phyloP scores from a whole-genome alignment of 768 basidiomycete species.

The Hirschioporus abietinus region DNA sequence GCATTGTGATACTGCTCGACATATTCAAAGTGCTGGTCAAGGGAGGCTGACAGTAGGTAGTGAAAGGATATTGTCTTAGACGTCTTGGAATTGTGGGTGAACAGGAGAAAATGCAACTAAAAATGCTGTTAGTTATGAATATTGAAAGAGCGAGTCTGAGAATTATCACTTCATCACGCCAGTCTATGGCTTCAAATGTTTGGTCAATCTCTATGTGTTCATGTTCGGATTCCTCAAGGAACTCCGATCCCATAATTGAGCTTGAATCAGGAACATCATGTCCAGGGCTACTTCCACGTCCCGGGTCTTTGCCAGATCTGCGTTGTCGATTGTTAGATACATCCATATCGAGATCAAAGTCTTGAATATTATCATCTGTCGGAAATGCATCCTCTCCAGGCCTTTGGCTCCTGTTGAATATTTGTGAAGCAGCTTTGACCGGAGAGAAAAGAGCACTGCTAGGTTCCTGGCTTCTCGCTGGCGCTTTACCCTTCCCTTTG shows the following conservation, averaged over 20 bases:
- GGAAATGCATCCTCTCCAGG: background rate
- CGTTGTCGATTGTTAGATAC: background rate
- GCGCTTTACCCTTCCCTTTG: background rate
- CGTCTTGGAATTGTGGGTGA: conserved; percentile 41
- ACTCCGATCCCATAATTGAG: conserved; percentile 19
- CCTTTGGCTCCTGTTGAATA: background rate
- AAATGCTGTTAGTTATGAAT: background rate
- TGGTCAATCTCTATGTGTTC: conserved; percentile 19
- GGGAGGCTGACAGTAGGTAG: conserved; percentile 54
- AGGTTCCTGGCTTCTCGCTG: background rate
- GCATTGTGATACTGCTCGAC: conserved; percentile 34
- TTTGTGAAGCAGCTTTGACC: background rate
- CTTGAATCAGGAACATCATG: conserved; percentile 4
- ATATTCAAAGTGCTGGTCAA: conserved; percentile 20
- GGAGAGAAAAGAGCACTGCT: background rate
- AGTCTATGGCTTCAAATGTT: conserved; percentile 5
- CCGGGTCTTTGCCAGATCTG: background rate
- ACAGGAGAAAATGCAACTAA: conserved; percentile 56
- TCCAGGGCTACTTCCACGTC: conserved; percentile 5
- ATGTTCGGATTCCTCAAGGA: conserved; percentile 28
- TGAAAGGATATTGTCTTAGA: conserved; percentile 29
- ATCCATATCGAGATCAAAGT: conserved; percentile 5
- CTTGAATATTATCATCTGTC: background rate
- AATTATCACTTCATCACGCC: conserved; percentile 4
- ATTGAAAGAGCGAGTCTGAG: background rate